Base-by-base conservation (phyloP, 1,284 basidiomycete species). In the Ceratobasidium sp. region DNA sequence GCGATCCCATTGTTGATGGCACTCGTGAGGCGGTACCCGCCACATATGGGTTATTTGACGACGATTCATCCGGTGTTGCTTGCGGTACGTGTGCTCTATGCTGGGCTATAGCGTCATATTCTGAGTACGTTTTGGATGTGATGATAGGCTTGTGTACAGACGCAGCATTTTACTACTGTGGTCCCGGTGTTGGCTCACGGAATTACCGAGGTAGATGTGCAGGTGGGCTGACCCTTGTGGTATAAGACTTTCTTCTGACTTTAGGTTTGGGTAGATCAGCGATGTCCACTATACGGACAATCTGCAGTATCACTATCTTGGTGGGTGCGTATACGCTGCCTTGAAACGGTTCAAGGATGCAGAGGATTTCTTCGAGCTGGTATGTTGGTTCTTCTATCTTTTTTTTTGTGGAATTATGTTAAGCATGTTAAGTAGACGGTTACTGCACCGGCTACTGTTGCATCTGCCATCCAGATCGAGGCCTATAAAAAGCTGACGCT, bases 401-500 rank as follows among this genome's bases (percentile, higher is more conserved):
- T 64, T 1, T 64, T 52, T 26, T 54, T 15, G 50, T 26, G 9
- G 15, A 7, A 17, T 10, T 44, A 33, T 10, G n/a, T 70, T 56
- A 5, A 56, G 4, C 40, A 1, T 15, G 59, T 26, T 3, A 48
- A 26, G 23, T 56, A 68, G 61, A 64, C 74, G 56, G 80, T 78
- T 48, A 77, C 85, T 83, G 83, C 46, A 91, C 95, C 95, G 0
- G 91, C 91, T 0, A 86, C 88, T 0, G 87, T 86, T 0, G 89
- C 91, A 0, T 89, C 90, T 0, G 90, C 92, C 2, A 87, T 96
- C 6, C 95, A 97, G 83, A 84, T 95, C 81, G 95, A 96, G 81
- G 95, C 95, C 0, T 87, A 93, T 82, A 96, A 96, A 87, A 95
- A 96, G 84, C 85, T 94, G 54, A 84, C 90, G 9, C 86, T 96